phyloP scores from a whole-genome alignment of 176 grass and related monocot genomes.

The Cenchrus fungigraminus region DNA sequence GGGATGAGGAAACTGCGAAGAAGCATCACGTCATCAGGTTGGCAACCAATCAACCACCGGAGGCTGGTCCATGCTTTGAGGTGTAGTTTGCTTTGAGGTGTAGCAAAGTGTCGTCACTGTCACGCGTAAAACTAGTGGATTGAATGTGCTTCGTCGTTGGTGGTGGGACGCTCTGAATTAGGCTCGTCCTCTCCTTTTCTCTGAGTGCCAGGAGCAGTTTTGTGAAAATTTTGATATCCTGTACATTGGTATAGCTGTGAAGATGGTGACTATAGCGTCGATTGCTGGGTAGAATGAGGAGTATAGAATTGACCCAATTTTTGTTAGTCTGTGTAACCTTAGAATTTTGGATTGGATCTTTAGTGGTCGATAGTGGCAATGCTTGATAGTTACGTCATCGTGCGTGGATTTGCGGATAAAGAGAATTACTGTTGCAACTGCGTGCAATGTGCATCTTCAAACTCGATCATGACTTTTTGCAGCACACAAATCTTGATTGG shows the following conservation, averaged over 20 bases:
- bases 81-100: conserved; percentile 36
- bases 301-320: not conserved
- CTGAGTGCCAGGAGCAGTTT: not conserved
- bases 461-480: not conserved
- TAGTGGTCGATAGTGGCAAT: not conserved
- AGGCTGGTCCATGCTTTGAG: not conserved
- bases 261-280: not conserved
- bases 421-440: not conserved
- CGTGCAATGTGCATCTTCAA: not conserved
- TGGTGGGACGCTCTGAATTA: not conserved
- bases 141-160: not conserved
- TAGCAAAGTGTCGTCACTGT: not conserved
- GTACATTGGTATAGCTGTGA: not conserved
- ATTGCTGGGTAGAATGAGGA: not conserved
- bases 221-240: not conserved
- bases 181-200: not conserved
- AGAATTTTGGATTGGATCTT: not conserved
- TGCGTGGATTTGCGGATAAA: not conserved
- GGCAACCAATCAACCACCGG: not conserved
- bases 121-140: not conserved
- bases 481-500: too few species aligned
- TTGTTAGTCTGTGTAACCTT: not conserved
- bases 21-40: conserved; percentile 13
- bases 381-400: not conserved
- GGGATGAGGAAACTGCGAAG: conserved; percentile 14